Evolutionary conservation across 225 moss, liverwort and hornwort species (phyloP).

Genomic region (Bryum argenteum): DNA sequence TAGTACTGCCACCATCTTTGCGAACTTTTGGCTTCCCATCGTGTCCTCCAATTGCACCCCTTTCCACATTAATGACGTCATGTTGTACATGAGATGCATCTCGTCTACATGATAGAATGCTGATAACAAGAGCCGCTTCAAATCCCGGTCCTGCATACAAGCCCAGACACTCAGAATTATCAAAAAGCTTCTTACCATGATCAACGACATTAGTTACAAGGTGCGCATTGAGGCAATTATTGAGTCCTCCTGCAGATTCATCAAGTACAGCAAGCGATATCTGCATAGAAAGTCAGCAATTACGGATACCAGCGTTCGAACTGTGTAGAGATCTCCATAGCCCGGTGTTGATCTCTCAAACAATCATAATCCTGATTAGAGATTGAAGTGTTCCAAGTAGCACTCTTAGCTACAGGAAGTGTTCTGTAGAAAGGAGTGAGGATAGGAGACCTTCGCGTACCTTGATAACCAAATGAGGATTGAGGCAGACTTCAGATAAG

Average conservation of each 20-base stretch:
- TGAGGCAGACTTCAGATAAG: slow-evolving; percentile 72
- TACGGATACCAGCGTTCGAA: not conserved
- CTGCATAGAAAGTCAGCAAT: not conserved
- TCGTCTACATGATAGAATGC: slow-evolving; percentile 89
- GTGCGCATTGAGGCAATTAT: not conserved
- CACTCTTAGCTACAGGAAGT: not conserved
- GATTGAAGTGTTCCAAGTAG: not conserved
- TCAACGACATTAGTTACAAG: slow-evolving; percentile 9
- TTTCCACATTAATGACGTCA: slow-evolving; percentile 84
- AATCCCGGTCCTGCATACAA: slow-evolving; percentile 66
- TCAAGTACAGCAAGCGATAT: not conserved
- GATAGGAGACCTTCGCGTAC: slow-evolving; percentile 29
- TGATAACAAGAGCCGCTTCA: slow-evolving; percentile 73
- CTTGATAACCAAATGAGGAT: slow-evolving; percentile 68
- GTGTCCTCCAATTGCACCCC: slow-evolving; percentile 72
- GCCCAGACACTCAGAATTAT: not conserved
- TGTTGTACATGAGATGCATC: slow-evolving; percentile 83
- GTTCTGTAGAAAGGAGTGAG: not conserved
- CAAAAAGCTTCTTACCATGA: not conserved
- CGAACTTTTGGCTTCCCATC: slow-evolving; percentile 77
- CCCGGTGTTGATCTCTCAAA: not conserved
- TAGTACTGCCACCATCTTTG: slow-evolving; percentile 68
- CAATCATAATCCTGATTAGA: not conserved
- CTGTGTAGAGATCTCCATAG: slow-evolving; percentile 5
- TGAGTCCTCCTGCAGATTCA: not conserved